phyloP scores from a whole-genome alignment of 2,329 filamentous ascomycete genomes.

The Rhynchosporium agropyri region DNA sequence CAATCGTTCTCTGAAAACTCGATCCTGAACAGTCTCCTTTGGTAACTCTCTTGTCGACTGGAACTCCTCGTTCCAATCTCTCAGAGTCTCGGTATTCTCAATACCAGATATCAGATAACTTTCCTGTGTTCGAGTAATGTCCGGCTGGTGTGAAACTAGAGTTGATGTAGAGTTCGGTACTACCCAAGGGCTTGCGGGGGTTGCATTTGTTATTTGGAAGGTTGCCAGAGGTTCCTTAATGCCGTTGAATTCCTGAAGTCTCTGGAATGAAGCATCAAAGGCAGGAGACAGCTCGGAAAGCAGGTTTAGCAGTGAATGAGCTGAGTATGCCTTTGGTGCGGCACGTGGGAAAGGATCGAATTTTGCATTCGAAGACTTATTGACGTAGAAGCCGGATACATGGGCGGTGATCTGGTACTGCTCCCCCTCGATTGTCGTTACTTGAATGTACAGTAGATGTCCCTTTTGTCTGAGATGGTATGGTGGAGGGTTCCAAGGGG shows the following conservation, averaged over 20 bases:
- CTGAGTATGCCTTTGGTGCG: conserved; percentile 74
- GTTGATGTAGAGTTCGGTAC: conserved; percentile 70
- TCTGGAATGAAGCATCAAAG: conserved; percentile 74
- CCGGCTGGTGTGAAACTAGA: conserved; percentile 72
- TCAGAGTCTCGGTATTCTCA: conserved; percentile 90
- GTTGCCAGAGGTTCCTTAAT: conserved; percentile 85
- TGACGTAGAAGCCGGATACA: conserved; percentile 94
- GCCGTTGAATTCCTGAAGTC: conserved; percentile 82
- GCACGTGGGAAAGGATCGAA: conserved; percentile 87
- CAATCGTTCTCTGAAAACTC: conserved; percentile 91
- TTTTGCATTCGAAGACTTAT: conserved; percentile 92
- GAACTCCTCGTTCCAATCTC: conserved; percentile 99
- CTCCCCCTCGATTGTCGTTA: conserved; percentile 92
- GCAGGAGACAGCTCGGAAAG: conserved; percentile 80
- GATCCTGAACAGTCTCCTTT: conserved; percentile 90
- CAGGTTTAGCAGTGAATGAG: conserved; percentile 85
- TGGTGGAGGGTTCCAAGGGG: conserved; percentile 94
- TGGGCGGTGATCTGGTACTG: conserved; percentile 92
- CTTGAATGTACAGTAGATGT: conserved; percentile 85
- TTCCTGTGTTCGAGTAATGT: conserved; percentile 89
- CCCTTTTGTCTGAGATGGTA: conserved; percentile 89
- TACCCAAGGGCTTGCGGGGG: conserved; percentile 89
- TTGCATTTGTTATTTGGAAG: conserved; percentile 94
- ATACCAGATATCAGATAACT: conserved; percentile 86
- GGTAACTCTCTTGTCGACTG: conserved; percentile 95